Conservation (phyloP, 2,329 filamentous ascomycete genomes). For the Venturia asperata region DNA sequence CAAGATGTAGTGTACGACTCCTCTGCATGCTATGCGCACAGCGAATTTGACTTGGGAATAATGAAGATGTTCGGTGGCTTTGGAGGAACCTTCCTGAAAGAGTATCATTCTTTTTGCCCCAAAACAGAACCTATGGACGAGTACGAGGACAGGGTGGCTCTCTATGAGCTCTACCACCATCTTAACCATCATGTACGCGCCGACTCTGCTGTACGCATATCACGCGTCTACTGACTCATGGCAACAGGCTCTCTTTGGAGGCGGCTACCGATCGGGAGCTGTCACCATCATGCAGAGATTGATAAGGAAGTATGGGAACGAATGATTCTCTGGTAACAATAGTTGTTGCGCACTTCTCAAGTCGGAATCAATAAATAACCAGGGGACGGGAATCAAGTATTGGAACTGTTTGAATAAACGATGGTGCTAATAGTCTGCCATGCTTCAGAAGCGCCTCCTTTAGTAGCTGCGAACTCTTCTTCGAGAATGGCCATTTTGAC, state of each 20-base stretch:
- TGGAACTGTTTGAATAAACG: neutral
- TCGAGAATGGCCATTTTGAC: neutral
- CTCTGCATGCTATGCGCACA: conserved; percentile 74
- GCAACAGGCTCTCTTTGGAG: conserved; percentile 63
- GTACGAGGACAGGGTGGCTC: conserved; percentile 70
- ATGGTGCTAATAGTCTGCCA: neutral
- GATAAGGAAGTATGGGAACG: conserved; percentile 59
- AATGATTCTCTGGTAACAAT: neutral
- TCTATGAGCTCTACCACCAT: conserved; percentile 89
- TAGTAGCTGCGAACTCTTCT: neutral
- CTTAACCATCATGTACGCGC: conserved; percentile 66
- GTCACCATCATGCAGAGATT: conserved; percentile 72
- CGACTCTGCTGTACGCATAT: neutral
- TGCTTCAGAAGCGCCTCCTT: neutral
- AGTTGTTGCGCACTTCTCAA: neutral
- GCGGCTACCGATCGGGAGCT: conserved; percentile 67
- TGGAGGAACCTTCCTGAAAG: conserved; percentile 60
- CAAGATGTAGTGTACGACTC: conserved; percentile 82
- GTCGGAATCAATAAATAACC: neutral
- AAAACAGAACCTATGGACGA: conserved; percentile 75
- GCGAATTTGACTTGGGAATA: conserved; percentile 85
- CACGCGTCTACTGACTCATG: neutral
- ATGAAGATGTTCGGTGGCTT: conserved; percentile 98
- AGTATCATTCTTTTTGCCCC: conserved; percentile 68
- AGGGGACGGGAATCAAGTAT: neutral